phyloP scores from a whole-genome alignment of 495 filamentous ascomycete species.

The Aspergillus wentii region DNA sequence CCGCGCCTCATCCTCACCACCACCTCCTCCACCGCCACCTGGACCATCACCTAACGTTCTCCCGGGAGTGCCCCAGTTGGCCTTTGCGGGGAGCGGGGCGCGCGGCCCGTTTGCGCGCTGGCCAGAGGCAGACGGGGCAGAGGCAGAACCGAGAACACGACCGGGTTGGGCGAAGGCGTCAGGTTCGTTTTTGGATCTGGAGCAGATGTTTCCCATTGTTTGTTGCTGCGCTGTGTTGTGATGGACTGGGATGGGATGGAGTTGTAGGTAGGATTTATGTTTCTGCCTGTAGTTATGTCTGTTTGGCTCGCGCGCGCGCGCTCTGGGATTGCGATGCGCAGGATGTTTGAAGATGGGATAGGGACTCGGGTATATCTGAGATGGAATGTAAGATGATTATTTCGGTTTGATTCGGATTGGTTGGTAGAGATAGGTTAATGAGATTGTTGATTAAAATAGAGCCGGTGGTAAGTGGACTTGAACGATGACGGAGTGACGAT shows the following conservation, averaged over 20 bases:
- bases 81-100: slow-evolving; percentile 36
- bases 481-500: slow-evolving; percentile 13
- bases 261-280: no score
- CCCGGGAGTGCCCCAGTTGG: slow-evolving; percentile 43
- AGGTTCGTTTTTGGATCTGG: slow-evolving; percentile 52
- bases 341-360: no score
- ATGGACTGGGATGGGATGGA: not conserved
- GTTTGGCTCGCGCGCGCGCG: no score
- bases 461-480: not conserved
- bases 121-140: slow-evolving; percentile 19
- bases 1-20: slow-evolving; percentile 43
- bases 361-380: no score
- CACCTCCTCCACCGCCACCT: slow-evolving; percentile 18
- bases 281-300: not conserved
- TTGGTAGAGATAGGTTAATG: no score
- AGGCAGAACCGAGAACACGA: slow-evolving; percentile 50
- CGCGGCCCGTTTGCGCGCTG: slow-evolving; percentile 20
- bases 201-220: slow-evolving; percentile 72
- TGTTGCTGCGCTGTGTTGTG: not conserved
- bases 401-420: no score
- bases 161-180: slow-evolving; percentile 56
- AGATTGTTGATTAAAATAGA: slow-evolving; percentile 1
- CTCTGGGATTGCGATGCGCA: no score
- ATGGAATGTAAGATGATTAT: no score
- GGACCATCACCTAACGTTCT: slow-evolving; percentile 47